These are phyloP conservation scores for Ilex aquifolium DNA, from an alignment of 257 asterid species.

Conservation along the genomic window DNA sequence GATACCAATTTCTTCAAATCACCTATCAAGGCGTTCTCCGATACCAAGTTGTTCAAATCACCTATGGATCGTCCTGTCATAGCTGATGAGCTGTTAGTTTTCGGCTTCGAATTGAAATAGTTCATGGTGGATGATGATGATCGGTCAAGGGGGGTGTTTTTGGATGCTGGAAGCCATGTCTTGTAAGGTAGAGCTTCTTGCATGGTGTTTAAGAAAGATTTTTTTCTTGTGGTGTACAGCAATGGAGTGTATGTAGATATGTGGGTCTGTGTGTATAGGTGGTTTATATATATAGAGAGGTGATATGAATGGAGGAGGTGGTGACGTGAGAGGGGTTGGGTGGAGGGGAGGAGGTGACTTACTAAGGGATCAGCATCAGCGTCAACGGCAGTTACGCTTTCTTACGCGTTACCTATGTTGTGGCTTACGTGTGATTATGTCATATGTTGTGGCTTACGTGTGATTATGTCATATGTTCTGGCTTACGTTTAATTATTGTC, in stretches of 20 bases:
- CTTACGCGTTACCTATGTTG: constrained; percentile 30
- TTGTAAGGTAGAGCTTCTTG: constrained; percentile 42
- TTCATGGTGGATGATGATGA: not conserved
- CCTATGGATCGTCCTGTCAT: not conserved
- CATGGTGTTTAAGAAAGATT: constrained; percentile 15
- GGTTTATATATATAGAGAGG: not conserved
- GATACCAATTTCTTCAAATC: constrained; percentile 16
- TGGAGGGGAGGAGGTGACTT: not conserved
- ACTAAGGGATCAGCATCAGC: constrained; percentile 17
- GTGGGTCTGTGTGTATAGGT: not conserved
- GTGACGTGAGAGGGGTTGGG: not conserved
- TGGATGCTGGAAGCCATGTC: constrained; percentile 21
- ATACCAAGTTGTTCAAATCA: not conserved
- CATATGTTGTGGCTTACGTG: constrained; percentile 23
- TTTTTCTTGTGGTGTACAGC: not conserved
- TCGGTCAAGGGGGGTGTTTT: not conserved
- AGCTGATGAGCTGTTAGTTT: not conserved
- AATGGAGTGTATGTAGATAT: not conserved
- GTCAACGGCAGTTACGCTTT: constrained; percentile 32
- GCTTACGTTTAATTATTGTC: constrained; percentile 39
- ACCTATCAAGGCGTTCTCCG: not conserved
- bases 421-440: constrained; percentile 17
- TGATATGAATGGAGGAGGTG: not conserved
- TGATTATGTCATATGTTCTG: constrained; percentile 9
- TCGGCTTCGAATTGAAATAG: not conserved